Conservation (phyloP, 176 grass and related monocot genomes). For the Paspalum notatum region DNA sequence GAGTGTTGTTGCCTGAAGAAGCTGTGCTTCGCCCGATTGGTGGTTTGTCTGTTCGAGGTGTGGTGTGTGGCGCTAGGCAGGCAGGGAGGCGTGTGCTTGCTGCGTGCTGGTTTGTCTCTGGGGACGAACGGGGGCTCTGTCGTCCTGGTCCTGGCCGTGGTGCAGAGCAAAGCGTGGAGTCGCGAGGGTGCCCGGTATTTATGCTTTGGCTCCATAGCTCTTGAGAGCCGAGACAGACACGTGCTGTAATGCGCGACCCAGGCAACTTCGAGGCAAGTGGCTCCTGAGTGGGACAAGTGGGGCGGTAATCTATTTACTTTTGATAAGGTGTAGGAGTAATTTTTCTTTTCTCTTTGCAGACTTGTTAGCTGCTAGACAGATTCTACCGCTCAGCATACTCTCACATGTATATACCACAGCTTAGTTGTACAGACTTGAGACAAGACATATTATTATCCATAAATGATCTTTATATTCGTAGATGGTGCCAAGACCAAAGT, state of each 20-base stretch:
- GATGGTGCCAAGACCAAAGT: no score
- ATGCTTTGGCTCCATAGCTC: background rate
- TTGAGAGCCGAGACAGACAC: conserved; percentile 4
- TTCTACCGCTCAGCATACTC: no score
- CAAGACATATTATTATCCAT: no score
- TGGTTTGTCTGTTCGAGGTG: no score
- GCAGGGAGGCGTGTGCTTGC: background rate
- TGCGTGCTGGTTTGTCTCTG: background rate
- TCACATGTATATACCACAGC: no score
- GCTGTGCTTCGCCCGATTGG: background rate
- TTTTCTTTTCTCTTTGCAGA: background rate
- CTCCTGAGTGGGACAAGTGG: background rate
- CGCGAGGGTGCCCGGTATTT: conserved; percentile 39
- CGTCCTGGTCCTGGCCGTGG: background rate
- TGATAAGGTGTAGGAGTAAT: background rate
- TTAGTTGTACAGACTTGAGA: no score
- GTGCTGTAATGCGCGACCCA: background rate
- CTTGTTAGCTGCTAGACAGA: background rate
- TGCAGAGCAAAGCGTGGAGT: conserved; percentile 7
- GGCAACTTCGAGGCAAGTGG: background rate
- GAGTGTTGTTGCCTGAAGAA: background rate
- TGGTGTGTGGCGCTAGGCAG: no score
- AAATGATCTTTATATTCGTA: no score
- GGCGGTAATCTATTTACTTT: background rate
- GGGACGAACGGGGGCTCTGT: background rate